Evolutionary conservation across 768 basidiomycete species (phyloP), one percentile per base, ranked within the genome.

Genomic region (Dentipellis sp.): DNA sequence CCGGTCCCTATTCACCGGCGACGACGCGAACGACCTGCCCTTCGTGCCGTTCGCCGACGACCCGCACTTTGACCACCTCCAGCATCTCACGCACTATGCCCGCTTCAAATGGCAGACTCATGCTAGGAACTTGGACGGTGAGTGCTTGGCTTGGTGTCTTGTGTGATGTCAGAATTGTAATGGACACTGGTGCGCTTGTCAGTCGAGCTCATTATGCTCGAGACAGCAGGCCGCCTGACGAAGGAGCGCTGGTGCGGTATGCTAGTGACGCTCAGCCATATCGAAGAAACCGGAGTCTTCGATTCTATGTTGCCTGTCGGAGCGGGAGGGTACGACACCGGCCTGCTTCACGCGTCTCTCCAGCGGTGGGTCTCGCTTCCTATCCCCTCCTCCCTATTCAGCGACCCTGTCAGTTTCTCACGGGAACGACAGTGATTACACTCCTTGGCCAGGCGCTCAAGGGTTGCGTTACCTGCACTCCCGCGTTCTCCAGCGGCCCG

Each of bases 11-110:
- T 46, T 21, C 40, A 21, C 17, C 38, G 53, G 53, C 12, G 53
- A 54, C 23, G 53, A 54, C 23, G 17, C 38, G 21, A 38, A 54
- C 40, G 19, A 54, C 23, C 45, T 54, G 7, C 38, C 53, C 17
- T 54, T 54, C 53, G 16, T 54, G 11, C 53, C 53, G 17, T 54
- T 54, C 42, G n/a, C 40, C 10, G 53, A 54, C 38, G 53, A 54
- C 40, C 37, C 38, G 17, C 9, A 14, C 11, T 54, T 54, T 38
- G 40, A 54, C 40, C 22, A 21, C 29, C 19, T 40, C 21, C 16
- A 39, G 19, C 53, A 54, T 19, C 12, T 29, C 4, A 17, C 12
- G 8, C n/a, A n/a, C 39, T 45, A 54, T 38, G 6, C 14, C 8
- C n/a, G 16, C 23, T 12, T 42, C 11, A 19, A 14, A 42, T 42